Percentiles rank a stretch among this genome's conserved stretches.
Evolutionary conservation across 2,329 filamentous ascomycete genomes (phyloP).

Genomic region (Diaporthe humulicola): DNA sequence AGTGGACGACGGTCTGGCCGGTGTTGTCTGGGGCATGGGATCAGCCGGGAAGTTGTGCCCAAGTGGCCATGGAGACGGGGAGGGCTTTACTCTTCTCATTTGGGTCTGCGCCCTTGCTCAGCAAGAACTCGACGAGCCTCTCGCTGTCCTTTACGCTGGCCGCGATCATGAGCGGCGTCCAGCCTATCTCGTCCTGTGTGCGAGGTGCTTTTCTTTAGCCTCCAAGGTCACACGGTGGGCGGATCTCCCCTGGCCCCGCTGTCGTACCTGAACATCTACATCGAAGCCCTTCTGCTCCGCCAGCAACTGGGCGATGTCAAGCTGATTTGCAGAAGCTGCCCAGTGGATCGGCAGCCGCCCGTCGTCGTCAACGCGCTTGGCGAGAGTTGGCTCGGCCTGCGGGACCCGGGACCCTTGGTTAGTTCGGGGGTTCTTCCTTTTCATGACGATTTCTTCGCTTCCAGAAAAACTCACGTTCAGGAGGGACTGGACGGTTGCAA

Average conservation of each 20-base stretch:
- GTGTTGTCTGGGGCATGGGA: conserved; percentile 64
- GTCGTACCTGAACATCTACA: conserved; percentile 78
- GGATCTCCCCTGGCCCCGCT: neutral
- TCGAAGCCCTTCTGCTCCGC: conserved; percentile 82
- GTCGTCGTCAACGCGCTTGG: conserved; percentile 81
- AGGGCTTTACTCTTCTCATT: conserved; percentile 75
- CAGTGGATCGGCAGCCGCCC: conserved; percentile 93
- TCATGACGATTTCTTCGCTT: neutral
- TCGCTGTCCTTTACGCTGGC: conserved; percentile 81
- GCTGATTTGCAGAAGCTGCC: conserved; percentile 87
- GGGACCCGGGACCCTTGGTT: neutral
- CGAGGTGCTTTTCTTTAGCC: neutral
- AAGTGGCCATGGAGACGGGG: neutral
- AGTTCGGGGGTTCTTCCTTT: neutral
- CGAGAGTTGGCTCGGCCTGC: conserved; percentile 84
- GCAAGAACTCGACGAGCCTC: conserved; percentile 74
- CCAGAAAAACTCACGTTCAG: conserved; percentile 67
- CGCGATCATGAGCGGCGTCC: conserved; percentile 89
- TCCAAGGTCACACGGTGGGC: neutral
- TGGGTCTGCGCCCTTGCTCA: conserved; percentile 78
- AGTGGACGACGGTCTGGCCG: conserved; percentile 89
- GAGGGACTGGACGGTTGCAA: conserved; percentile 78
- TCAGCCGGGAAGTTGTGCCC: conserved; percentile 38
- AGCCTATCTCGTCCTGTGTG: conserved; percentile 79
- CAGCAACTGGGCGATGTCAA: conserved; percentile 80